Percentiles rank a stretch among this genome's conserved stretches.
Conservation (phyloP, 352 stramenopile genomes). For the Pythium plurisporium region DNA sequence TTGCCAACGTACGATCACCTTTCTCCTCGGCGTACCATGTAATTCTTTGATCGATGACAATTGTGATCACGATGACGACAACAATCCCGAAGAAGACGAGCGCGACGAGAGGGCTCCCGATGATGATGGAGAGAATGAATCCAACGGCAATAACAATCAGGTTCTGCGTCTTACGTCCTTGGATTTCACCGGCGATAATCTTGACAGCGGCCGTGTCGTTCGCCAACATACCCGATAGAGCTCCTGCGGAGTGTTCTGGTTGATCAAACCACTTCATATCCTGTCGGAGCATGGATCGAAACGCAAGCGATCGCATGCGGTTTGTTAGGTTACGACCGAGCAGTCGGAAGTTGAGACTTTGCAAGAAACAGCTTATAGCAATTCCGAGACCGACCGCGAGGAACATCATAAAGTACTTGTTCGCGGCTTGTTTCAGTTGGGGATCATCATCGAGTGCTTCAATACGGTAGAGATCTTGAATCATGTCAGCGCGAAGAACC, state of each 20-base stretch:
- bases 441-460: conserved; percentile 12
- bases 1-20: conserved; percentile 20
- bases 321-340: conserved; percentile 32
- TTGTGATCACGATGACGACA: conserved; percentile 27
- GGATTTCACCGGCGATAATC: conserved; percentile 33
- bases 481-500: conserved; percentile 19
- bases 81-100: conserved; percentile 26
- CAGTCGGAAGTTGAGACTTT: conserved; percentile 26
- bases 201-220: conserved; percentile 60
- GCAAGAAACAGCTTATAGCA: conserved; percentile 14
- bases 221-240: conserved; percentile 41
- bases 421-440: conserved; percentile 3
- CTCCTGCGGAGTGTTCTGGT: conserved; percentile 48
- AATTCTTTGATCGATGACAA: conserved; percentile 29
- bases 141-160: conserved; percentile 19
- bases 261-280: conserved; percentile 70
- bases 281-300: conserved; percentile 51
- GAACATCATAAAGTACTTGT: conserved; percentile 24
- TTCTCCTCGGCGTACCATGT: conserved; percentile 13
- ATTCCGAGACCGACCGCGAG: conserved; percentile 5
- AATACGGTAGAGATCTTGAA: conserved; percentile 21
- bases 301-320: conserved; percentile 28
- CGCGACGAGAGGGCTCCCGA: conserved; percentile 32
- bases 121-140: conserved; percentile 11
- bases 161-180: conserved; percentile 24